Conservation (phyloP, 2,329 filamentous ascomycete species). For the Trichoderma hamatum region DNA sequence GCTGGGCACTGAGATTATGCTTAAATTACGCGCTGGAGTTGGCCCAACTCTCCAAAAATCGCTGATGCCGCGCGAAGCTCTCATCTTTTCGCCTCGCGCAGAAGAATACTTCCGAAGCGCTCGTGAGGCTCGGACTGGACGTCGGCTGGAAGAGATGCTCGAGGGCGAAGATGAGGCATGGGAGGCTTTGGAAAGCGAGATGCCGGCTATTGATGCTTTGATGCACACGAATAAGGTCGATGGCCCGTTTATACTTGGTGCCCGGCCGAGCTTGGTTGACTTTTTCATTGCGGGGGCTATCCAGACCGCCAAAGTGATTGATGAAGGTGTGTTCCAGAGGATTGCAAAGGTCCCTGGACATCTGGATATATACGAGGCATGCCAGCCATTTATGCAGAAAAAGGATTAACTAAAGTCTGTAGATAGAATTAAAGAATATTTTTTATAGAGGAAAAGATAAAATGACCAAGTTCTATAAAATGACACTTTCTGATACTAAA, state of each 20-base stretch:
- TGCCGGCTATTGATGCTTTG: background rate
- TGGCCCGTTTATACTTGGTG: conserved; percentile 14
- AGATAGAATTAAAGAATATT: background rate
- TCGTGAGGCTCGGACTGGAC: background rate
- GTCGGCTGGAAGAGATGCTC: conserved; percentile 5
- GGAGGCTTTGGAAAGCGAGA: background rate
- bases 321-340: background rate
- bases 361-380: conserved; percentile 8
- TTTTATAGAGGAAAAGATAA: background rate
- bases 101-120: conserved; percentile 6
- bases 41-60: background rate
- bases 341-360: background rate
- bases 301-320: background rate
- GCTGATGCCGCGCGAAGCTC: background rate
- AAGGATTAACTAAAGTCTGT: background rate
- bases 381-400: conserved; percentile 9
- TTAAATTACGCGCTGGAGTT: background rate
- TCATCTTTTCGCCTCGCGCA: conserved; percentile 7
- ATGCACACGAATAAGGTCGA: background rate
- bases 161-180: conserved; percentile 10
- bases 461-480: background rate
- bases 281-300: conserved; percentile 17
- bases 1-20: conserved; percentile 6
- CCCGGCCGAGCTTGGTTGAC: background rate
- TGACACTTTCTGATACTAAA: no score